Evolutionary conservation across 352 stramenopile genomes (phyloP), one percentile per base, ranked within the genome.

Genomic region (Globisporangium rhizosaccharum): DNA sequence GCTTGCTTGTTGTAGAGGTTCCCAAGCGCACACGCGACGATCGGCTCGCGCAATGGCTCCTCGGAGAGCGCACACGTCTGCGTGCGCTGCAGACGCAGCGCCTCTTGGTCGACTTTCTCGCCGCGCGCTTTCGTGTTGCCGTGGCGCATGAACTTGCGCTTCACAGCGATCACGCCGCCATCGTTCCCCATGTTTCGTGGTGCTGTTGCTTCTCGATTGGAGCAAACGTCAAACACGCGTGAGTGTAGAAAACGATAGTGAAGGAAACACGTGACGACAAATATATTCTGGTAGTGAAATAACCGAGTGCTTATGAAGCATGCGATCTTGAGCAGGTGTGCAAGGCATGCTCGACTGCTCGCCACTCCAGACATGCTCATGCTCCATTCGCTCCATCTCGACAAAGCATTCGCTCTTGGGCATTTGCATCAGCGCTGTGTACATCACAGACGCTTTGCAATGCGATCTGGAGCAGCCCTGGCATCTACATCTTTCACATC

Each of bases 1-100:
- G 78, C 75, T 59, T 96, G 84, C 73, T 97, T 97, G 70, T 97
- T 97, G 74, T 93, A 97, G 12, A 97, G 65, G 67, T 97, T 96
- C 53, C 91, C 91, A 28, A 97, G 69, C 51, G 82, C 77, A 65
- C 90, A 97, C 14, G 78, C 86, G 37, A 97, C 91, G 41, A 97
- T 79, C 17, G 90, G 90, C 58, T 87, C 87, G 5, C 71, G 65
- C 37, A 97, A 73, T 44, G 77, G 70, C 62, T 96, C 80, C 26
- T 79, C 85, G 12, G 83, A 94, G 61, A 97, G 54, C 33, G 87
- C 86, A 56, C 90, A 97, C n/a, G 75, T 87, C 41, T 76, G 60
- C 37, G 71, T 79, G 39, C 74, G 72, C 69, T 94, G 80, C 44
- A 72, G 52, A 17, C 84, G 82, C 25, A 78, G 64, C 28, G 70